Base-by-base conservation (phyloP, 345 rosid genomes). In the Gossypium sturtianum region DNA sequence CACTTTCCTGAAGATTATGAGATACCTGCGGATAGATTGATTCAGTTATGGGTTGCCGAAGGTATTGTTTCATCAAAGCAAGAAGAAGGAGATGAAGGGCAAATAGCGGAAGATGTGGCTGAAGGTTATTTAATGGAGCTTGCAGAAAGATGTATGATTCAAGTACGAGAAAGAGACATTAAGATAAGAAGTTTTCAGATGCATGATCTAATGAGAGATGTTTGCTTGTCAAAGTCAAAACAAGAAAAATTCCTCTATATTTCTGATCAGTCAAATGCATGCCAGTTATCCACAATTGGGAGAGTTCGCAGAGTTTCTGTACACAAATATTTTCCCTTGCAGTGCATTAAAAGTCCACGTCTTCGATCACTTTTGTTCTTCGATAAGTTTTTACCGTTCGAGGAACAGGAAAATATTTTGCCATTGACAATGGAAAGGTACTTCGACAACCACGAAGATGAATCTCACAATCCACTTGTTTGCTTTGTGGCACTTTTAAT, bases 21-120 rank as follows among this genome's bases (percentile, higher is more conserved):
- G 16, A 86, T 87, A 65, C 63, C 72, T 0, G 58, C 38, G 0
- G 74, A 52, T 9, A 80, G 74, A 20, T 70, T 87, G 69, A 51
- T 86, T 17, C 70, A 52, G 11, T 78, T 85, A 74, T 88, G 85
- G 91, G 61, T 85, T 12, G 85, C 87, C 2, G 85, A 85, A 75
- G 90, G 89, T 29, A 19, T 54, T 7, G 59, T 19, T 54, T 2
- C 59, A n/a, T 8, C 57, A 4, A 16, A 8, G 25, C 1, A 54
- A 19, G 4, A 54, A 9, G 34, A 29, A 3, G 1, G 4, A 29
- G 34, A 29, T 3, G 4, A 54, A 54, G 59, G 23, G 9, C 0
- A 54, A 54, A 9, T 54, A n/a, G 23, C 59, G 0, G 59, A 54
- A 54, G 59, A 19, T 54, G 59, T 54, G 59, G 59, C 59, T 1